Evolutionary conservation across 164 flowering plant species (phyloP), one percentile per base, ranked within the genome.

Genomic region (Echeveria elegans): DNA sequence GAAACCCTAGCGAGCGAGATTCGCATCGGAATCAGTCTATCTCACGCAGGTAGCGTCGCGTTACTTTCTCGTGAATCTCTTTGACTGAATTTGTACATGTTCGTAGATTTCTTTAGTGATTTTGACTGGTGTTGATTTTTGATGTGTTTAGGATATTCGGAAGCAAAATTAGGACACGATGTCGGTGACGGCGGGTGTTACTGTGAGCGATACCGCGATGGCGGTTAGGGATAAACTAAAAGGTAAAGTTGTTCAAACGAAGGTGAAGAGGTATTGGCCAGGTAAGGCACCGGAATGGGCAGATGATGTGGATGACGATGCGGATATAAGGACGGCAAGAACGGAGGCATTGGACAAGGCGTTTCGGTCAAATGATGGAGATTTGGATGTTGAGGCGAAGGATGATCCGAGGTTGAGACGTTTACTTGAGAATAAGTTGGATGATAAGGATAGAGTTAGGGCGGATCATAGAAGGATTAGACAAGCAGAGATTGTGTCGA

Each of bases 201-300:
- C 89, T 60, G 37, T 34, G 5, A 34, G 37, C 37, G 95, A 92
- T 72, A 75, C 87, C 1, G 65, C 85, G 4, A 82, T 86, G n/a
- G 85, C 95, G 0, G 70, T 89, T 63, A 81, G 95, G 77, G 98
- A 87, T 50, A 90, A 92, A 74, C 92, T 92, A 23, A 81, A 88
- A 66, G 96, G 98, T 21, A 89, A 85, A 74, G 90, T 92, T 40
- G 93, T 93, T 24, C 92, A 87, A 61, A 92, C 98, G 0, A 88
- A 90, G 70, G 98, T 92, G 4, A 88, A 87, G 52, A 71, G 98
- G 63, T 92, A 92, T 56, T 92, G 96, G 98, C 96, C 98, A 28
- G 98, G 98, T 9, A 92, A 88, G 76, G 98, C 93, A 0, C 98
- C 98, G 1, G 96, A 90, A 75, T 92, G 96, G 96, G 96, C 93